A percentile compares a stretch with the other conserved stretches of the same genome.
Evolutionary conservation across 2,329 filamentous ascomycete genomes (phyloP).

Genomic region (Paracoccidioides brasiliensis): DNA sequence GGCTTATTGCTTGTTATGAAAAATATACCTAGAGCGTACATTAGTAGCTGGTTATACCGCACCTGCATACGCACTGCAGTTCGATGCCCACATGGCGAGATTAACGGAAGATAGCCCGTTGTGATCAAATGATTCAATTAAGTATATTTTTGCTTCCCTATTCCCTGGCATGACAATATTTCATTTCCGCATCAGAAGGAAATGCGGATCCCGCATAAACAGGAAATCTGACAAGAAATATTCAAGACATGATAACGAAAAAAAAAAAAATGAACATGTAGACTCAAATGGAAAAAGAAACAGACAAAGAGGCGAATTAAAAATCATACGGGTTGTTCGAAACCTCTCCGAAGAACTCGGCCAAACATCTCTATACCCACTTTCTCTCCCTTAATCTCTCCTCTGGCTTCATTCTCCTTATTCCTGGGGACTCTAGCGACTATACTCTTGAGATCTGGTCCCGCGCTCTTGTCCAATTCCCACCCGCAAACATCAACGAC

Average conservation of each 20-base stretch:
- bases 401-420: conserved; percentile 95
- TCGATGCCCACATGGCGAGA: too few relatives aligned
- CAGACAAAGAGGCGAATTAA: conserved; percentile 6
- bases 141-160: neutral
- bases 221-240: neutral
- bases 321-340: conserved; percentile 61
- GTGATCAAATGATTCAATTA: neutral
- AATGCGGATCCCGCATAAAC: neutral
- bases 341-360: conserved; percentile 66
- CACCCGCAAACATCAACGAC: conserved; percentile 77
- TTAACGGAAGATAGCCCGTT: neutral
- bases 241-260: neutral
- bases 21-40: too few relatives aligned
- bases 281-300: conserved; percentile 6
- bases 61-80: too few relatives aligned
- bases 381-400: conserved; percentile 87
- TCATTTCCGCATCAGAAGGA: neutral
- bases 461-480: conserved; percentile 53
- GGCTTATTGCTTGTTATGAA: too few relatives aligned
- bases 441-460: conserved; percentile 14
- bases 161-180: neutral
- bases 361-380: conserved; percentile 47
- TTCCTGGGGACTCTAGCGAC: conserved; percentile 71
- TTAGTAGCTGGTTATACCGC: too few relatives aligned
- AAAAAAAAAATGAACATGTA: neutral